Base-by-base conservation (phyloP, 1,139 yeast species). In the Scheffersomyces quercinus region DNA sequence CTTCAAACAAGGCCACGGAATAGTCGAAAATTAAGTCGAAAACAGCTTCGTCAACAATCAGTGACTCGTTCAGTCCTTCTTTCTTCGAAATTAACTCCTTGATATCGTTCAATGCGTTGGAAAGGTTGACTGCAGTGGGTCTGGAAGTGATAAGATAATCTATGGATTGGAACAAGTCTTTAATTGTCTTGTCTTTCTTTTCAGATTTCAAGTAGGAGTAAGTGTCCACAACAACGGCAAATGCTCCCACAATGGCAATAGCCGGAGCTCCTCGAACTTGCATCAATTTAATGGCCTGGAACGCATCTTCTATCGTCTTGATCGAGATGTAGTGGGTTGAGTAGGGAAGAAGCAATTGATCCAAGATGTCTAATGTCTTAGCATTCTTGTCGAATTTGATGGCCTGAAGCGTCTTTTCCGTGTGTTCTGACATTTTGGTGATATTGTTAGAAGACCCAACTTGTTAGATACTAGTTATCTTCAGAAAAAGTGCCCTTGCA, bases 261-360 rank as follows among this genome's bases (percentile, higher is more conserved):
- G 98, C 98, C 0, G 99, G 99, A 0, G 99, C 99, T 16, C 99
- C 99, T 61, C 99, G 79, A 4, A 95, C 98, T 58, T 88, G 90
- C 99, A 93, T 93, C 48, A 75, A 75, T 60, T 83, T 85, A 62
- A 93, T 93, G 14, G 90, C 96, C 24, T 75, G 73, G 63, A 69
- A 89, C 3, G 96, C 98, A 67, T 85, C 95, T 40, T 79, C 79
- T 33, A 85, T 77, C 28, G 78, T 70, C 29, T 65, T 52, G 46
- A 93, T 79, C 1, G 75, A 62, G 28, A 90, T 70, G 61, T 88
- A 93, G 34, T 71, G 73, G 2, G 95, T 81, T 43, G 84, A 75
- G 55, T 88, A 90, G 0, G 99, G 99, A 36, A 93, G 76, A 26
- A 81, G 65, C 14, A 90, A 74, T 63, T 93, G 99, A 62, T 93